These are phyloP conservation scores for Cladophialophora immunda DNA, from an alignment of 2,329 filamentous ascomycete species.

Conservation along the genomic window DNA sequence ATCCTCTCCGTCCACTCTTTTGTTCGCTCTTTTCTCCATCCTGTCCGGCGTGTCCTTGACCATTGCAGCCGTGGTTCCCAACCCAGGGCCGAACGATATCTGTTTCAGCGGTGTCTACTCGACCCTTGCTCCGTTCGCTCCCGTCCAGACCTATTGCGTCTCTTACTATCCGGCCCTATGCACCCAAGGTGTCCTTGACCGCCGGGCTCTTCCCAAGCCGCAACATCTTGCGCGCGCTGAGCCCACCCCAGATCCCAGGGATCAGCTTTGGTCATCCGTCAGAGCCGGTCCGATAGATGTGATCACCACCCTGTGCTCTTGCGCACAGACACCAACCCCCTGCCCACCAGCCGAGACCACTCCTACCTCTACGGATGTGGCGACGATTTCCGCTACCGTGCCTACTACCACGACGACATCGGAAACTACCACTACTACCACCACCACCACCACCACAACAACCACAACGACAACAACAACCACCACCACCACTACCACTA, in stretches of 20 bases:
- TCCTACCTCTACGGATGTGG: neutral
- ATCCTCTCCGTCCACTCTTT: neutral
- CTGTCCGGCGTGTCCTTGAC: neutral
- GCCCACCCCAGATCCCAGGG: neutral
- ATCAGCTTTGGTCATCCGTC: neutral
- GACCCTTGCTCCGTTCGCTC: neutral
- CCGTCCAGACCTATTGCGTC: neutral
- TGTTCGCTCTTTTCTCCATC: neutral
- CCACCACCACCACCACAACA: neutral
- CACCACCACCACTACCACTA: neutral
- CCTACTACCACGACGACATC: neutral
- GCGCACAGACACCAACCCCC: neutral
- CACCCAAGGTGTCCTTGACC: no score
- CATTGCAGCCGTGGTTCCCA: neutral
- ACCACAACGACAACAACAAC: neutral
- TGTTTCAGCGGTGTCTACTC: neutral
- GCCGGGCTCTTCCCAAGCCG: no score
- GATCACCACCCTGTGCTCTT: neutral
- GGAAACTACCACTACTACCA: neutral
- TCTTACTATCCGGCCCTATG: neutral
- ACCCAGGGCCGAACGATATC: neutral
- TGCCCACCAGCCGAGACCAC: neutral
- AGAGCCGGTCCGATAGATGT: neutral
- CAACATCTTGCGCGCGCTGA: no score
- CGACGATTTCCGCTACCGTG: neutral